phyloP scores from a whole-genome alignment of 306 rosid species.

The Quercus robur region DNA sequence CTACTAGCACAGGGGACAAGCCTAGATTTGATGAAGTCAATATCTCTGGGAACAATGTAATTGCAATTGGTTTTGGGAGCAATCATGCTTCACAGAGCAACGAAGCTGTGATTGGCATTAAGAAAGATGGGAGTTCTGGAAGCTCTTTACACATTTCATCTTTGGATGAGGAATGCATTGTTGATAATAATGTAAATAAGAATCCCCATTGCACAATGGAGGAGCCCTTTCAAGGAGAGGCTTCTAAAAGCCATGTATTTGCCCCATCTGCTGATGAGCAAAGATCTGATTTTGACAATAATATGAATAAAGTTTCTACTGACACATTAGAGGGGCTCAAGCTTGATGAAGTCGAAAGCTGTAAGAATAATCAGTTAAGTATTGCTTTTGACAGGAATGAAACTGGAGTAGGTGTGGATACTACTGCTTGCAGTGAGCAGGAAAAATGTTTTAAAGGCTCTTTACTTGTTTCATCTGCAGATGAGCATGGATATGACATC shows the following conservation, averaged over 20 bases:
- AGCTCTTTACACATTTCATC: constrained; percentile 10
- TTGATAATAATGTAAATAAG: background rate
- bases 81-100: constrained; percentile 25
- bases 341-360: constrained; percentile 24
- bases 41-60: constrained; percentile 24
- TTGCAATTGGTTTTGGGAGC: constrained; percentile 21
- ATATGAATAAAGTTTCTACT: constrained; percentile 23
- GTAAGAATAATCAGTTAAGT: constrained; percentile 28
- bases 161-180: background rate
- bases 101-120: constrained; percentile 24
- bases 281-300: constrained; percentile 11
- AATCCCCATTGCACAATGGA: constrained; percentile 3
- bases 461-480: constrained; percentile 7
- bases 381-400: constrained; percentile 23
- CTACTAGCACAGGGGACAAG: constrained; percentile 31
- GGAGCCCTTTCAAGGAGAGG: constrained; percentile 8
- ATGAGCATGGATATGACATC: constrained; percentile 10
- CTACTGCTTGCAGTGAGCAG: constrained; percentile 6
- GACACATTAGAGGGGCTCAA: constrained; percentile 27
- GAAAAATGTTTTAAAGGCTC: constrained; percentile 11
- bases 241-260: background rate
- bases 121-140: constrained; percentile 30
- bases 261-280: constrained; percentile 27
- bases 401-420: constrained; percentile 16
- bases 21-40: constrained; percentile 24